A percentile compares a stretch with the other conserved stretches of the same genome.
Evolutionary conservation across 495 filamentous ascomycete genomes (phyloP).

Genomic region (Tuber umbilicatum): DNA sequence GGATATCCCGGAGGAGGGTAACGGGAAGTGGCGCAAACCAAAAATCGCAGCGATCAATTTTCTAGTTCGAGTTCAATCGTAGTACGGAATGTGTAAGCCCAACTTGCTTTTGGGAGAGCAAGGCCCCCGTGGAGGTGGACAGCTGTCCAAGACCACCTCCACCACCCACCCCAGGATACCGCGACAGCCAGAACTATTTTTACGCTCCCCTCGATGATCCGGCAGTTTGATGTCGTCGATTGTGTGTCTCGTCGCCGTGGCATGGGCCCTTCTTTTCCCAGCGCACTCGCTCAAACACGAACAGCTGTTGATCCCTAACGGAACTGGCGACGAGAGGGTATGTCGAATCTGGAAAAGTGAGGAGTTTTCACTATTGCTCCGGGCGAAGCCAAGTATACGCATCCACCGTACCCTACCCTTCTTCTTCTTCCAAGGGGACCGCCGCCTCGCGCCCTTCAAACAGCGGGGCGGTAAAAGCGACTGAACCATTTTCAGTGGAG

Average conservation of each 20-base stretch:
- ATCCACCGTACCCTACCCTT: background rate
- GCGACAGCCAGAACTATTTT: background rate
- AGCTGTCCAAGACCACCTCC: background rate
- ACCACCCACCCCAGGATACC: background rate
- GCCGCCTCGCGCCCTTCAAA: background rate
- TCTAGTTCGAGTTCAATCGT: no score
- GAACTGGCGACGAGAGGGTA: background rate
- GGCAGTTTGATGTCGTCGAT: background rate
- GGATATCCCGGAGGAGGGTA: background rate
- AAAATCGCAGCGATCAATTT: background rate
- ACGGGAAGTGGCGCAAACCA: background rate
- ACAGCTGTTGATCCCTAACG: background rate
- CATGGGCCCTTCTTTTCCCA: background rate
- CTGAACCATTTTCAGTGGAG: background rate
- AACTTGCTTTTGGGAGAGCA: background rate
- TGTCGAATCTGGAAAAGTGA: background rate
- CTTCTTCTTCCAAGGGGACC: background rate
- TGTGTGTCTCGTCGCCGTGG: no score
- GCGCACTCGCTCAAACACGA: background rate
- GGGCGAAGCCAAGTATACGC: background rate
- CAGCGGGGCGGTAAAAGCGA: background rate
- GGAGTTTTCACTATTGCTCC: background rate
- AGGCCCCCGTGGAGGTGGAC: background rate
- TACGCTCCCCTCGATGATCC: background rate
- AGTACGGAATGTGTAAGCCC: no score